phyloP scores from a whole-genome alignment of 495 filamentous ascomycete genomes.

The Neurospora sp. region DNA sequence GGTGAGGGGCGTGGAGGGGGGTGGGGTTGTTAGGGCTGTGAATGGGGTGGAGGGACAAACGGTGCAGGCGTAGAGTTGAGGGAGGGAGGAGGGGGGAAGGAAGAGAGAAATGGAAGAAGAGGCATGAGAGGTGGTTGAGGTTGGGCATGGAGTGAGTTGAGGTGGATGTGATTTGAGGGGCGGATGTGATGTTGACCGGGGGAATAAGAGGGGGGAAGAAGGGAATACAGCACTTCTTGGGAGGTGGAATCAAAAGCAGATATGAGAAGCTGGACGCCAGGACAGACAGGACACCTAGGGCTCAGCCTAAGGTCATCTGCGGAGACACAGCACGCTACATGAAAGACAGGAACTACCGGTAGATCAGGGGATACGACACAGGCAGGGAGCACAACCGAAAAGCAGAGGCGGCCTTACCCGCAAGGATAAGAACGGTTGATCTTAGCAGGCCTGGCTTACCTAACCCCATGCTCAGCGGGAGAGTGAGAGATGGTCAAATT shows the following conservation, averaged over 20 bases:
- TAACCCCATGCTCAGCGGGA: too few species aligned
- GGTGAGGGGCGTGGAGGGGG: constrained; percentile 11
- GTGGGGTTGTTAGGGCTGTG: constrained; percentile 24
- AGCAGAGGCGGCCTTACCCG: too few species aligned
- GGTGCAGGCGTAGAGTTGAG: not conserved
- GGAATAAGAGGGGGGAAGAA: not conserved
- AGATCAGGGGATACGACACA: not conserved
- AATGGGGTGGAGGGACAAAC: constrained; percentile 3
- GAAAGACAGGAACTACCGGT: not conserved
- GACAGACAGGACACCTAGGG: not conserved
- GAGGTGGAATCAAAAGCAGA: not conserved
- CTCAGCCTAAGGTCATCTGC: not conserved
- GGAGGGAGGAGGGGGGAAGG: not conserved
- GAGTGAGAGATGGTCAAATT: too few species aligned
- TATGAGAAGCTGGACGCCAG: not conserved
- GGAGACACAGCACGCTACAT: not conserved
- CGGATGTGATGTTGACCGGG: not conserved
- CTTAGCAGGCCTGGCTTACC: too few species aligned
- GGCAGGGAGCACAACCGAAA: not conserved
- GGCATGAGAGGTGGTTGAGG: not conserved
- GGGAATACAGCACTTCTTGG: not conserved
- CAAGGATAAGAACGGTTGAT: too few species aligned
- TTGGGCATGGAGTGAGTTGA: not conserved
- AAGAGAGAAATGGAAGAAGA: too few species aligned
- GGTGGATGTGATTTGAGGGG: not conserved